These are phyloP conservation scores for Cardiospermum halicacabum DNA, from an alignment of 345 rosid species.

Conservation along the genomic window DNA sequence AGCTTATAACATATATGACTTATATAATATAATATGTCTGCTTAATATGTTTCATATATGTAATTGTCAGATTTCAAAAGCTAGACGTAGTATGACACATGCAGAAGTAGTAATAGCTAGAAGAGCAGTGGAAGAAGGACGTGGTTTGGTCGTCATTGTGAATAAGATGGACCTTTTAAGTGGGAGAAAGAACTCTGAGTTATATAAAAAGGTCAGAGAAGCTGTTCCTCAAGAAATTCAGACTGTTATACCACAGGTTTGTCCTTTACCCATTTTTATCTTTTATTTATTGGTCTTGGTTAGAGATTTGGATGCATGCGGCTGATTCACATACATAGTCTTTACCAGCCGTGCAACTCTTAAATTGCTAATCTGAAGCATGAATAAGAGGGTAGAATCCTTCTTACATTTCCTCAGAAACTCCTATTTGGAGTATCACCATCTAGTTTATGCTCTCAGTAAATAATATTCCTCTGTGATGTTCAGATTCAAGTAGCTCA, in stretches of 20 bases:
- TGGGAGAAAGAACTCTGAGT: conserved; percentile 45
- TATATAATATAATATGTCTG: neutral
- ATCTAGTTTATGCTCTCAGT: neutral
- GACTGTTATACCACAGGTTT: conserved; percentile 89
- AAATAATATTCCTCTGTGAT: neutral
- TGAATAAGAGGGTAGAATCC: neutral
- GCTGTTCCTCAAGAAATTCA: conserved; percentile 94
- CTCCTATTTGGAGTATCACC: neutral
- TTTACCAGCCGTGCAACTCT: neutral
- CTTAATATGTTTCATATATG: neutral
- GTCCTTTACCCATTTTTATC: neutral
- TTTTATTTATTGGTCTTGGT: neutral
- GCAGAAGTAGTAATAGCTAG: conserved; percentile 96
- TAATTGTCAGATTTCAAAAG: conserved; percentile 57
- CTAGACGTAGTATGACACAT: conserved; percentile 80
- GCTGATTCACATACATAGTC: neutral
- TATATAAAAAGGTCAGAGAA: conserved; percentile 69
- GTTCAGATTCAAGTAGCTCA: neutral
- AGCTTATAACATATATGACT: neutral
- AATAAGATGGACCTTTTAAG: conserved; percentile 93
- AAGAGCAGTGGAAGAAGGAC: conserved; percentile 93
- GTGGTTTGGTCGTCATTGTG: conserved; percentile 79
- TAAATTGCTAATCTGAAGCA: neutral
- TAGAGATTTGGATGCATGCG: too few relatives aligned
- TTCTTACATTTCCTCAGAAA: neutral